Evolutionary conservation across 2,329 filamentous ascomycete genomes (phyloP), one percentile per base, ranked within the genome.

Genomic region (Shiraia bambusicola): DNA sequence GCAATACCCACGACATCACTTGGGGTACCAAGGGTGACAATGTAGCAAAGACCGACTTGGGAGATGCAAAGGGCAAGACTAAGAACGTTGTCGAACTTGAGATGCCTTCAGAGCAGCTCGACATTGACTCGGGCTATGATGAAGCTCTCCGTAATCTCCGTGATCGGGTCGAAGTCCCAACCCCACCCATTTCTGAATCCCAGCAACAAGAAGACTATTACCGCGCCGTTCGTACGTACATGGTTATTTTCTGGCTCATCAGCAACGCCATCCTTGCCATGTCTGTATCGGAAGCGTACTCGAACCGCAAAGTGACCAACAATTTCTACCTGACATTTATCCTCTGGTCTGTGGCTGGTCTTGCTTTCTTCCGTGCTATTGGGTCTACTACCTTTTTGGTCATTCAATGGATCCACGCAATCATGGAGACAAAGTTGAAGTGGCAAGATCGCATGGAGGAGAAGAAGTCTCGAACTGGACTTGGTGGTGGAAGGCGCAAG

Each of bases 21-120:
- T 98, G 93, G 93, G 93, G 93, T 31, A 98, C 93, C 32, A 98
- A 98, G 73, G 93, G 93, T 42, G 93, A 98, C 77, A 98, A 98
- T 69, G 83, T 95, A 26, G 85, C 93, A 59, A 86, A 88, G 69
- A 96, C 87, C 6, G 94, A 98, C 65, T 82, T 98, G 1, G 93
- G 93, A 42, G 83, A 87, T 5, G 93, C 94, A 10, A 82, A 87
- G 35, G 84, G 87, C 52, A 87, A 86, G 40, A 81, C 81, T 32
- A 76, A 77, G 34, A 80, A 84, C 45, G 88, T 86, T 0, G 93
- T 98, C 58, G 89, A 96, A 68, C 78, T 98, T 5, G 93, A 98
- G 63, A 98, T 98, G 91, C 93, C 94, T 0, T 88, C 84, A 2
- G 94, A 98, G 68, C 93, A 98, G 72, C 84, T 98, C 25, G 93